phyloP scores from a whole-genome alignment of 2,329 filamentous ascomycete species.

The Paracoccidioides brasiliensis region DNA sequence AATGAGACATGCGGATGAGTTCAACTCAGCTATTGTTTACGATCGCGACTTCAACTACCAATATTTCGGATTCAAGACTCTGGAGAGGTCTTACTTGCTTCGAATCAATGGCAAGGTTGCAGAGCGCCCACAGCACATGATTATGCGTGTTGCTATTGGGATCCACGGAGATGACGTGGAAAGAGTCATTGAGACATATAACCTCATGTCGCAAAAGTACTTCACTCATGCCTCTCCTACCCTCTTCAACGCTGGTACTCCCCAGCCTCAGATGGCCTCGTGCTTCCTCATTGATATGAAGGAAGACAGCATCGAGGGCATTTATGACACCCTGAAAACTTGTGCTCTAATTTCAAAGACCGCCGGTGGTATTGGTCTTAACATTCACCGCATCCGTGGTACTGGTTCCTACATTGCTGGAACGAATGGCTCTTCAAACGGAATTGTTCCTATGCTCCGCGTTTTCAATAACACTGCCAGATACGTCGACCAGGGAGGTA shows the following conservation, averaged over 20 bases:
- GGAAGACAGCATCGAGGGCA: conserved; percentile 97
- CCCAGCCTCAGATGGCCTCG: conserved; percentile 84
- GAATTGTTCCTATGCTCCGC: conserved; percentile 92
- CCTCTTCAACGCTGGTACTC: conserved; percentile 94
- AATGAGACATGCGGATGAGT: conserved; percentile 90
- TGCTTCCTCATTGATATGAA: conserved; percentile 99
- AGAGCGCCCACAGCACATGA: conserved; percentile 97
- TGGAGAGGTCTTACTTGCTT: conserved; percentile 93
- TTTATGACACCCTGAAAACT: conserved; percentile 97
- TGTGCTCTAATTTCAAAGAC: conserved; percentile 99
- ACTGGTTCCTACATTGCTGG: conserved; percentile 97
- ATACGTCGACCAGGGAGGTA: conserved; percentile 97
- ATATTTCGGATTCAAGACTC: conserved; percentile 99
- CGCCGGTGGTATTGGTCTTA: conserved; percentile 92
- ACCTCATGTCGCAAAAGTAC: conserved; percentile 96
- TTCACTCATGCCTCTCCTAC: conserved; percentile 98
- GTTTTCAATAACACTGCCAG: conserved; percentile 99
- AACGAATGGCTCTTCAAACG: conserved; percentile 96
- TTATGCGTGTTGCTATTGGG: conserved; percentile 96
- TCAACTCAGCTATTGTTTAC: conserved; percentile 98
- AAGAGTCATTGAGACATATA: conserved; percentile 92
- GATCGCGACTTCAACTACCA: conserved; percentile 99
- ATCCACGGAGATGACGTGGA: conserved; percentile 94
- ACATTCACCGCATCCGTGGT: conserved; percentile 90
- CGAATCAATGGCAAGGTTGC: conserved; percentile 92